Conservation (phyloP, 768 basidiomycete genomes). For the Naematelia encephala region DNA sequence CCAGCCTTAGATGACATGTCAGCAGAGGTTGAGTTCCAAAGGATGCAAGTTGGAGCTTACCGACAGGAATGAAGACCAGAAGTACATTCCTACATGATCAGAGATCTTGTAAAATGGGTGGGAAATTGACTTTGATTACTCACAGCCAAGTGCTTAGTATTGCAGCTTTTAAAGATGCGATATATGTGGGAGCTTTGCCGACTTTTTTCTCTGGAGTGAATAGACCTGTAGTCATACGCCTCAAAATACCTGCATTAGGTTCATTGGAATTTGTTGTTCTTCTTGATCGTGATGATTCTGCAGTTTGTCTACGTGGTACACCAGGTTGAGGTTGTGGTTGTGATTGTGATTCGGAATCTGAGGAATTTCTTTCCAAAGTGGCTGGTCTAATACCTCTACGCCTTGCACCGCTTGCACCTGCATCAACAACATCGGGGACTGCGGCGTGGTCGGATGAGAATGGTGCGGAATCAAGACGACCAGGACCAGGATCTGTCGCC, state of each 20-base stretch:
- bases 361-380: neutral
- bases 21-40: neutral
- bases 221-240: conserved; percentile 45
- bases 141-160: conserved; percentile 41
- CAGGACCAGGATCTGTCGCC: neutral
- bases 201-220: conserved; percentile 45
- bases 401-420: neutral
- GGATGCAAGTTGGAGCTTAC: conserved; percentile 9
- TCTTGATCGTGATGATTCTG: neutral
- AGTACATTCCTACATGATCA: conserved; percentile 54
- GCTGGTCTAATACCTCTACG: no score
- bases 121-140: no score
- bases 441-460: neutral
- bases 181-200: conserved; percentile 37
- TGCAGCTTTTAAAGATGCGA: conserved; percentile 34
- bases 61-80: conserved; percentile 57
- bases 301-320: neutral
- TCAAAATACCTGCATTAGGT: conserved; percentile 31
- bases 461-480: neutral
- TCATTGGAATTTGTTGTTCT: conserved; percentile 9
- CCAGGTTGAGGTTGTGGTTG: neutral
- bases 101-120: no score
- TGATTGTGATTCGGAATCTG: neutral
- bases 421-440: neutral
- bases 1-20: conserved; percentile 45